Evolutionary conservation across 257 asterid species (phyloP), one percentile per base, ranked within the genome.

Genomic region (Solanum sitiens): DNA sequence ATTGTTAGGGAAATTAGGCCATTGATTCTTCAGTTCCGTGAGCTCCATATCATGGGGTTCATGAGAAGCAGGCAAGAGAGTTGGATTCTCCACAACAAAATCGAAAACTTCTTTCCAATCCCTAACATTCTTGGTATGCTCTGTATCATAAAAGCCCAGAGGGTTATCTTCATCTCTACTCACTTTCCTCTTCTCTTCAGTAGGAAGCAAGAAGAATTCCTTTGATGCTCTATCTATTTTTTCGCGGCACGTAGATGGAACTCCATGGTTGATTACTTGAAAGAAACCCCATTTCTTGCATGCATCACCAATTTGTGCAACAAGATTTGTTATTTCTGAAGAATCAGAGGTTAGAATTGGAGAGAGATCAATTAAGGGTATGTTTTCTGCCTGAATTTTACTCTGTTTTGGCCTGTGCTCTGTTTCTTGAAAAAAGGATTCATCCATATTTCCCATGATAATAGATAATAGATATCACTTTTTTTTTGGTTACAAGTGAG

Each of bases 51-150:
- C 96, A 77, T 87, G 87, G 10, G 93, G 91, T 72, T 93, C 94
- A 72, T 88, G 91, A 2, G 96, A 89, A 82, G 91, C 94, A 27
- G 93, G 93, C 39, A 92, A 44, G 4, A 93, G 7, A 0, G 93
- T 87, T 0, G 95, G 96, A 89, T 90, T 86, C 89, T 93, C 89
- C 33, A 91, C 86, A 2, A 91, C 88, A 79, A 93, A 92, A 87
- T 95, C 98, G 40, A 94, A 94, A 3, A 94, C 95, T 89, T 94
- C 93, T 89, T 94, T 94, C 96, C 98, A 95, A 83, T 95, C 98
- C 73, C 96, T 92, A 7, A 94, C 94, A 83, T 92, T 94, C 88
- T 94, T 92, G 1, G 98, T 93, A 71, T 92, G 92, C 91, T 94
- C 98, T 3, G 89, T 42, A 75, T 95, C 98, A 25, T 93, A 93